Conservation (phyloP, 495 filamentous ascomycete genomes). For the Neurospora sp. region DNA sequence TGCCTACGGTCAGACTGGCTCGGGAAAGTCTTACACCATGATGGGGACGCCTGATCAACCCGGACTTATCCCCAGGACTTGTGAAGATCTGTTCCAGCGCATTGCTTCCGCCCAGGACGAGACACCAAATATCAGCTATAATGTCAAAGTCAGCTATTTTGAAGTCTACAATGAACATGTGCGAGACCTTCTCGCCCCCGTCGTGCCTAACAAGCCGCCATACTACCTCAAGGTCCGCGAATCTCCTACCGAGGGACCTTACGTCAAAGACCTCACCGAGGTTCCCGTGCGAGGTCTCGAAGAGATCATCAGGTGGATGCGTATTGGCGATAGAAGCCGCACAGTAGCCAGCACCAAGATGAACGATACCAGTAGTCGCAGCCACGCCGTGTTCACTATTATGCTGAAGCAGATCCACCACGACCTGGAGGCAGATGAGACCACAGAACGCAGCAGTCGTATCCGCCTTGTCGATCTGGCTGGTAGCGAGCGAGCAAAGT, state of each 20-base stretch:
- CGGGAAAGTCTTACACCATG: constrained; percentile 98
- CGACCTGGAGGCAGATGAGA: constrained; percentile 88
- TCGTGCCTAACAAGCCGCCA: constrained; percentile 56
- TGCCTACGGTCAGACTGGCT: constrained; percentile 95
- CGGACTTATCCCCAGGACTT: constrained; percentile 93
- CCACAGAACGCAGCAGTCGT: constrained; percentile 83
- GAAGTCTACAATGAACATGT: constrained; percentile 99
- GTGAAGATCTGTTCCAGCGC: constrained; percentile 89
- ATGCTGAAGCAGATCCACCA: constrained; percentile 92
- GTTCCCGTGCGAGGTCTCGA: constrained; percentile 71
- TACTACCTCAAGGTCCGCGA: constrained; percentile 97
- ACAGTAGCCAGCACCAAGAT: constrained; percentile 97
- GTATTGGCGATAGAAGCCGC: constrained; percentile 74
- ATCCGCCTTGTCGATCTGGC: constrained; percentile 95
- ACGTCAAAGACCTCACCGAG: constrained; percentile 93
- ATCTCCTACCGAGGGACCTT: constrained; percentile 90
- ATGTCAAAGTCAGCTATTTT: constrained; percentile 95
- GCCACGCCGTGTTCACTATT: constrained; percentile 95
- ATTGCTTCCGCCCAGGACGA: constrained; percentile 68
- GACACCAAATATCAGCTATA: constrained; percentile 84
- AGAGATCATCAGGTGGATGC: constrained; percentile 87
- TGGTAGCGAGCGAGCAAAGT: constrained; percentile 88
- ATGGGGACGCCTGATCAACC: constrained; percentile 85
- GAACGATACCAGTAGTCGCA: constrained; percentile 94
- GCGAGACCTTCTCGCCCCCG: constrained; percentile 78